Evolutionary conservation across 2,329 filamentous ascomycete genomes (phyloP).

Genomic region (Elsinoe ampelina): DNA sequence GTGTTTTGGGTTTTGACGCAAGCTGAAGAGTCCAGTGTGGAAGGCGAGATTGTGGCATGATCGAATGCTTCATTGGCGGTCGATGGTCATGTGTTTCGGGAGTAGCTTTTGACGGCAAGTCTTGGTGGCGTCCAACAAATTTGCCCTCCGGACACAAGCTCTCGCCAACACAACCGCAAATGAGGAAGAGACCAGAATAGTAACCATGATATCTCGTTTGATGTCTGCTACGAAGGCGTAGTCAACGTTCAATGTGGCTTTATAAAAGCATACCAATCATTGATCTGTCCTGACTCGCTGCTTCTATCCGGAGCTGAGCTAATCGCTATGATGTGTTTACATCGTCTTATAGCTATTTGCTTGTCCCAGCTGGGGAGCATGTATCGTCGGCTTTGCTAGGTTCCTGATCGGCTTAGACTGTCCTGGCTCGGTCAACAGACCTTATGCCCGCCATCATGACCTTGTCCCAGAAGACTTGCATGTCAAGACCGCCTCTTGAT

Average conservation of each 20-base stretch:
- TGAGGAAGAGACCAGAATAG: not conserved
- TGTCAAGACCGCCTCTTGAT: not conserved
- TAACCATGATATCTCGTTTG: constrained; percentile 10
- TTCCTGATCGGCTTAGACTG: not conserved
- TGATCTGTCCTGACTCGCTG: constrained; percentile 10
- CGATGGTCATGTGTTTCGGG: no score
- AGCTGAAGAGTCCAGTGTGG: no score
- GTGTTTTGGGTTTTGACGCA: no score
- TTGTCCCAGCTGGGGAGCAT: constrained; percentile 8
- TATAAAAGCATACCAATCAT: constrained; percentile 8
- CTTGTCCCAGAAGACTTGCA: not conserved
- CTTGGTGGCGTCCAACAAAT: no score
- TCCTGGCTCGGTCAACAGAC: not conserved
- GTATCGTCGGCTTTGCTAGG: not conserved
- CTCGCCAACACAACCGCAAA: not conserved
- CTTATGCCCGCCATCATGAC: not conserved
- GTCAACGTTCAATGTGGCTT: constrained; percentile 11
- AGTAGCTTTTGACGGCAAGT: no score
- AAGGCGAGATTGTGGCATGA: no score
- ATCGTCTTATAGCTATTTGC: constrained; percentile 12
- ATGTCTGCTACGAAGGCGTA: constrained; percentile 12
- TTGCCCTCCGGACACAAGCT: not conserved
- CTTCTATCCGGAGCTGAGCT: constrained; percentile 14
- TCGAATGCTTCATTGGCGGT: no score
- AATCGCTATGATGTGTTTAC: constrained; percentile 13